Percentiles rank a stretch among this genome's conserved stretches.
Evolutionary conservation across 1,139 yeast genomes (phyloP).

Genomic region (Blastobotrys malaysiensis): DNA sequence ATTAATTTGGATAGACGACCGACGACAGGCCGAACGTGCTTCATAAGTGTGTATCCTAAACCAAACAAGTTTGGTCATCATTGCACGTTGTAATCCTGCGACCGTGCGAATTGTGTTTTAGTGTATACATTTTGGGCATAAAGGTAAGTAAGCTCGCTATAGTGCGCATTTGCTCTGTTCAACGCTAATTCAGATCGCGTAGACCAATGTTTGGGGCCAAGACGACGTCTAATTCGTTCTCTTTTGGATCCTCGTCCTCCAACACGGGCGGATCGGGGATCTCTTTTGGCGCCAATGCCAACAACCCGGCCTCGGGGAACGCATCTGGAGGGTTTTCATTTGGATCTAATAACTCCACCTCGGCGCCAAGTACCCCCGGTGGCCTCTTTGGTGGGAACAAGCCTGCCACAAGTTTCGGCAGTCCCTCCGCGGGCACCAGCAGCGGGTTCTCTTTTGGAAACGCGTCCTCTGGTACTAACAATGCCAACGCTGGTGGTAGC

Average conservation of each 20-base stretch:
- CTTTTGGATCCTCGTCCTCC: neutral
- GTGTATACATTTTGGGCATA: neutral
- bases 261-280: constrained; percentile 4
- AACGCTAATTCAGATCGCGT: neutral
- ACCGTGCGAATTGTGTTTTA: neutral
- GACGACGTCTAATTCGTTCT: neutral
- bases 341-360: constrained; percentile 5
- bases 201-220: neutral
- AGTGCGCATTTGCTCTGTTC: neutral
- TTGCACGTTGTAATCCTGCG: neutral
- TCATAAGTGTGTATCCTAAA: neutral
- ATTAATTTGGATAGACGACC: neutral
- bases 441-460: neutral
- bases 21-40: neutral
- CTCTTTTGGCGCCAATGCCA: constrained; percentile 3
- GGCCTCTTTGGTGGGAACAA: constrained; percentile 18
- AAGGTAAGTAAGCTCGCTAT: neutral
- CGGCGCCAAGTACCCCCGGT: constrained; percentile 13
- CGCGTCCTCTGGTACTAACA: constrained; percentile 10
- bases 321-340: constrained; percentile 6
- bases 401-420: constrained; percentile 10
- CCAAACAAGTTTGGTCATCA: neutral
- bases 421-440: neutral
- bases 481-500: constrained; percentile 21
- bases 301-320: constrained; percentile 3